Evolutionary conservation across 1,139 yeast genomes (phyloP), one percentile per base, ranked within the genome.

Genomic region (Suhomyces yuchorum): DNA sequence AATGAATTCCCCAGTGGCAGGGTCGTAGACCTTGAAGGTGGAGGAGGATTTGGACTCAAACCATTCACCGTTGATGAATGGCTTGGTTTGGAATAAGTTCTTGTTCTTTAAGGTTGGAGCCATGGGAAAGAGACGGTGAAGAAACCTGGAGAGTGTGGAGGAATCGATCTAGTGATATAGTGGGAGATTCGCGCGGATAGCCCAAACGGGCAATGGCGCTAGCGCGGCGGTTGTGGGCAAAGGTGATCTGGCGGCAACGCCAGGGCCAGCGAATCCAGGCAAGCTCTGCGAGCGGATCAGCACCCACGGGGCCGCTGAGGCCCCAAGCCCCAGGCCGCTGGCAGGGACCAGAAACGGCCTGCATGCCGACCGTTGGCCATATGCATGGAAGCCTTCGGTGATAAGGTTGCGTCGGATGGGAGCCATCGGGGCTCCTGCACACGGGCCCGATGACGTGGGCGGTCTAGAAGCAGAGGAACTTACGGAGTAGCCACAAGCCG

Each of bases 21-120:
- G 97, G 64, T 90, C 91, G 34, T 67, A 65, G 20, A 89, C 96
- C 33, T 78, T 72, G 65, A 87, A 89, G 15, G 80, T 74, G 48
- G 77, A 77, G 22, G 75, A 67, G 17, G 83, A 71, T 40, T 71
- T 68, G 20, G 82, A 74, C 18, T 67, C 61, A 42, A 78, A 65
- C 91, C 96, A 90, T 58, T 82, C 69, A 43, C 96, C 96, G 56
- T 86, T 81, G 63, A 89, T 73, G 57, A 71, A 82, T 17, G 89
- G 84, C 50, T 79, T 77, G 37, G 79, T 67, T 59, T 80, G 75
- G 48, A 87, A 58, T 46, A 89, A 77, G 12, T 77, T 78, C 15
- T 81, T 77, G 63, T 84, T 80, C 48, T 77, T 73, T 51, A 85
- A 71, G 15, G 54, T 59, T 37, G 63, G 63, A 18, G 61, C 60